Base-by-base conservation (phyloP, 495 filamentous ascomycete genomes). In the Cladorrhinum samala region DNA sequence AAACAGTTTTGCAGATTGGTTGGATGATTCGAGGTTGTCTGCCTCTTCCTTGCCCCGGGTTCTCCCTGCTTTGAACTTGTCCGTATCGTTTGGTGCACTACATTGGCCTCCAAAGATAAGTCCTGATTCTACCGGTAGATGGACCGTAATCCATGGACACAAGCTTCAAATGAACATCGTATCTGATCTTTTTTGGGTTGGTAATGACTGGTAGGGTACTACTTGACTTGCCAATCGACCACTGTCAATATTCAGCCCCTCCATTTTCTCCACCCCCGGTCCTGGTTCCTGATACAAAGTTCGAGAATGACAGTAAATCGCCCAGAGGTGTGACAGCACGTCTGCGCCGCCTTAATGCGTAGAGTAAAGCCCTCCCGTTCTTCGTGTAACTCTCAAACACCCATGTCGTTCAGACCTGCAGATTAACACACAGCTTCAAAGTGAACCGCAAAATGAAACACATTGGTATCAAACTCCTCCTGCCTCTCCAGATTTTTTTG, bases 381-480 rank as follows among this genome's bases (percentile, higher is more conserved):
- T 37, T 37, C 43, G 23, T 52, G 48, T 38, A 52, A 57, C 38
- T 49, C 20, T 36, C n/a, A 47, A 19, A 37, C 25, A 14, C 56
- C 58, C 61, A 45, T 58, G 58, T 56, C 55, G n/a, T 30, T 48
- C 47, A 30, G 24, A 49, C 43, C 49, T 52, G 44, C 36, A 56
- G 54, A 63, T 52, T 57, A 55, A 16, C 59, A 62, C 56, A 48
- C 54, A 38, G 42, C 39, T 41, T 46, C 21, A 50, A 50, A 54
- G 55, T 30, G 24, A 16, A 55, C 23, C 48, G 46, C 13, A 47
- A 16, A 33, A 42, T 42, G 39, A 24, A 27, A 47, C 36, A 18
- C 43, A 43, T 19, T 55, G 53, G 57, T 60, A 56, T 60, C 54
- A 53, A 53, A 49, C 50, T 54, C 43, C 30, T 33, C 19, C 11